These are phyloP conservation scores for Fusarium proliferatum DNA, from an alignment of 2,329 filamentous ascomycete species.

Conservation along the genomic window DNA sequence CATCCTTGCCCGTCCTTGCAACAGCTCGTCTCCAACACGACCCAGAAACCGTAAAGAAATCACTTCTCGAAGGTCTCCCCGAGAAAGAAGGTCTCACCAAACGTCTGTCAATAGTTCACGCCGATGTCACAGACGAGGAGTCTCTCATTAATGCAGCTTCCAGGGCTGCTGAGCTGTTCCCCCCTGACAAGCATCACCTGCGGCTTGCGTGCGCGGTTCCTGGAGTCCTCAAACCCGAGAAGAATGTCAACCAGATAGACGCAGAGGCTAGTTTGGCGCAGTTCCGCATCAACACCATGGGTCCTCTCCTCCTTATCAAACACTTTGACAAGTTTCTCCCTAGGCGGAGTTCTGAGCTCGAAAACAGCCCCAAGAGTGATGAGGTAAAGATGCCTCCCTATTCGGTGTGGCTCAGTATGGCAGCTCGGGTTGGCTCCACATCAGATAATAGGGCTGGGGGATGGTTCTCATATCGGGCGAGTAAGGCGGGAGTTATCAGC, in stretches of 20 bases:
- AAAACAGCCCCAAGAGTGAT: constrained; percentile 36
- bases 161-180: constrained; percentile 64
- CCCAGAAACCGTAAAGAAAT: constrained; percentile 49
- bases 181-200: constrained; percentile 64
- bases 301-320: constrained; percentile 80
- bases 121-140: constrained; percentile 68
- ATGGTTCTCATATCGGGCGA: constrained; percentile 84
- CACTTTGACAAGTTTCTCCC: constrained; percentile 78
- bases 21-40: constrained; percentile 53
- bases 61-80: constrained; percentile 48
- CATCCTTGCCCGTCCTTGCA: constrained; percentile 60
- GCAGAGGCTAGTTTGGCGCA: constrained; percentile 71
- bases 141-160: constrained; percentile 68
- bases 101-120: constrained; percentile 54
- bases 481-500: constrained; percentile 79
- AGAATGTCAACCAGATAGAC: constrained; percentile 73
- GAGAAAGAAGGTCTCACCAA: constrained; percentile 37
- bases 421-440: constrained; percentile 80
- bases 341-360: constrained; percentile 59
- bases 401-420: constrained; percentile 79
- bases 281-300: constrained; percentile 79
- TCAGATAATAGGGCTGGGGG: constrained; percentile 79
- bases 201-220: constrained; percentile 77
- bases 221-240: constrained; percentile 79
- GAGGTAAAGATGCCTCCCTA: constrained; percentile 56